Conservation (phyloP, 2,329 filamentous ascomycete genomes). For the Phialemoniopsis sp. region DNA sequence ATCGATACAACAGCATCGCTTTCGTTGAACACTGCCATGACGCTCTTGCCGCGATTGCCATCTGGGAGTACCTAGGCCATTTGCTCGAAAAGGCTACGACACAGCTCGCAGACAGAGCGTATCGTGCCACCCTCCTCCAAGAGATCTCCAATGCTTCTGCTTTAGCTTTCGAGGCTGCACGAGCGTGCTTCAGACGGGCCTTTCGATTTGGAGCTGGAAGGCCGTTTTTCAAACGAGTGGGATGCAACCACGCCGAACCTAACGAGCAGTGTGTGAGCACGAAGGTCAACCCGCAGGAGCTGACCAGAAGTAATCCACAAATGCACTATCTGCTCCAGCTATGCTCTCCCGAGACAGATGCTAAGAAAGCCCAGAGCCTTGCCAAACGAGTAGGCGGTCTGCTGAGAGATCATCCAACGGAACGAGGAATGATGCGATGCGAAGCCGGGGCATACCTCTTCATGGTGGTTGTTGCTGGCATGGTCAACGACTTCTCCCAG, state of each 20-base stretch:
- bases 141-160: slow-evolving; percentile 40
- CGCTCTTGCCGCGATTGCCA: slow-evolving; percentile 24
- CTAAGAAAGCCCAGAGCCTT: slow-evolving; percentile 26
- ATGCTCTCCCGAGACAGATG: slow-evolving; percentile 30
- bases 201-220: too few relatives aligned
- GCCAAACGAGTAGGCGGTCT: too few relatives aligned
- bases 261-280: slow-evolving; percentile 29
- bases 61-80: slow-evolving; percentile 33
- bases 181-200: too few relatives aligned
- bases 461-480: slow-evolving; percentile 29
- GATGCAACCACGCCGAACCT: slow-evolving; percentile 17
- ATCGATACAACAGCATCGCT: slow-evolving; percentile 34
- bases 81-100: slow-evolving; percentile 28
- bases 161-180: slow-evolving; percentile 32
- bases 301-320: slow-evolving; percentile 31
- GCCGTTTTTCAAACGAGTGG: too few relatives aligned
- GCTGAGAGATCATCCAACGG: too few relatives aligned
- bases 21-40: slow-evolving; percentile 35
- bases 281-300: slow-evolving; percentile 32
- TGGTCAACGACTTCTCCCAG: slow-evolving; percentile 31
- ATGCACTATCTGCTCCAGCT: slow-evolving; percentile 39
- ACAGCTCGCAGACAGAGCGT: slow-evolving; percentile 17
- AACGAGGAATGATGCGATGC: too few relatives aligned
- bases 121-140: slow-evolving; percentile 31
- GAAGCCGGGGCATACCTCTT: slow-evolving; percentile 29